phyloP scores from a whole-genome alignment of 2,329 filamentous ascomycete species.

The Waltergamsia citrina region DNA sequence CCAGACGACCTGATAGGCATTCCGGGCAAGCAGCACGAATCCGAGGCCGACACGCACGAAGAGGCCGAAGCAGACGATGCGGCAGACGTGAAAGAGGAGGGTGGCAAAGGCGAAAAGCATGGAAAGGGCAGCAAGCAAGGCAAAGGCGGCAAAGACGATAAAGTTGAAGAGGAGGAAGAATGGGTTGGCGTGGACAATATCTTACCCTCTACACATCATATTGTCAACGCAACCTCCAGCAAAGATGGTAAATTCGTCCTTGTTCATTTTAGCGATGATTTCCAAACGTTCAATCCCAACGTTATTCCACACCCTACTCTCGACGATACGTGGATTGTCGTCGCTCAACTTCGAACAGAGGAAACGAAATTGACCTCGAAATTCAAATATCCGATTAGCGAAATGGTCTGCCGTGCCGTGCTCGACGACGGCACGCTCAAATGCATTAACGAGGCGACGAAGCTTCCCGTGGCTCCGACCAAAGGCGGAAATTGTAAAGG shows the following conservation, averaged over 20 bases:
- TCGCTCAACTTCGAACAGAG: constrained; percentile 43
- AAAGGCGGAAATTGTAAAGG: constrained; percentile 31
- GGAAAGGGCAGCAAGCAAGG: neutral
- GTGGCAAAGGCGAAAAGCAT: constrained; percentile 11
- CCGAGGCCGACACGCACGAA: too few relatives aligned
- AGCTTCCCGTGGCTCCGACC: constrained; percentile 37
- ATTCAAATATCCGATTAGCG: too few relatives aligned
- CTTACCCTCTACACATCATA: too few relatives aligned
- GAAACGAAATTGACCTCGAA: too few relatives aligned
- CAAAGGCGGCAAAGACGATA: neutral
- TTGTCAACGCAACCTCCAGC: constrained; percentile 37
- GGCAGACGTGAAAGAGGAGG: constrained; percentile 3
- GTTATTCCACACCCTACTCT: constrained; percentile 44
- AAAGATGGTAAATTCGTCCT: constrained; percentile 34
- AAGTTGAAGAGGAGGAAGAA: too few relatives aligned
- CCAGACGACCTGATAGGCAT: too few relatives aligned
- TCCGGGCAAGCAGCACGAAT: too few relatives aligned
- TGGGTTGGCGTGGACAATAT: too few relatives aligned
- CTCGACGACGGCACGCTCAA: constrained; percentile 30
- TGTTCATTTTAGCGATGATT: constrained; percentile 32
- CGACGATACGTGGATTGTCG: constrained; percentile 38
- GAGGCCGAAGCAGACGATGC: constrained; percentile 13
- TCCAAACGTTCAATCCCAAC: constrained; percentile 44
- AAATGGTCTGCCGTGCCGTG: constrained; percentile 38
- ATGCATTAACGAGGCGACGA: constrained; percentile 29